Base-by-base conservation (phyloP, 768 basidiomycete genomes). In the Rickenella mellea region DNA sequence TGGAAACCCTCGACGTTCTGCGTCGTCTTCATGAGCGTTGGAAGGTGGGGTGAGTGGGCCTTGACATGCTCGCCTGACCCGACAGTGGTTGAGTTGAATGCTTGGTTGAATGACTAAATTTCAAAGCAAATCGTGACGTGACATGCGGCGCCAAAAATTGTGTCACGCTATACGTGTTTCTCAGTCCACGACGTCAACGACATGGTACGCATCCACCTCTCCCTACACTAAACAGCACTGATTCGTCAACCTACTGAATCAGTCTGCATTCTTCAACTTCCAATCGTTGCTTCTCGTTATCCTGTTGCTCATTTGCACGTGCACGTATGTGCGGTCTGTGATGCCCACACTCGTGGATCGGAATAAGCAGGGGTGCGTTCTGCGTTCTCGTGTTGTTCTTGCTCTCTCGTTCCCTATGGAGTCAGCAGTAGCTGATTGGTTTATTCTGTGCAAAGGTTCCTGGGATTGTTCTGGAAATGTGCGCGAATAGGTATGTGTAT, bases 191-290 rank as follows among this genome's bases (percentile, higher is more conserved):
- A n/a, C n/a, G n/a, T n/a, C n/a, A n/a, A n/a, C n/a, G n/a, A n/a
- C n/a, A n/a, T n/a, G n/a, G n/a, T n/a, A n/a, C n/a, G n/a, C n/a
- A n/a, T n/a, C n/a, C n/a, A n/a, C n/a, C n/a, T n/a, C n/a, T n/a
- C n/a, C n/a, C n/a, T n/a, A n/a, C n/a, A n/a, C n/a, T n/a, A n/a
- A n/a, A n/a, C n/a, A n/a, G n/a, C n/a, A n/a, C n/a, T n/a, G 29
- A 30, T 39, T 20, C 29, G 12, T 22, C 14, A 9, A 17, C 19
- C 24, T 8, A 3, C 2, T 36, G 15, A 19, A 3, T 19, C 57
- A 85, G 83, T 93, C 94, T 22, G 96, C 96, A 2, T 74, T 99
- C 19, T 97, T 98, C 80, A 94, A 97, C 66, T 99, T 99, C 58
- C 84, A 94, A 62, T 91, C 93, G 0, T 74, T 99, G 15, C 74